Evolutionary conservation across 2,329 filamentous ascomycete species (phyloP).

Genomic region (Beauveria bassiana): DNA sequence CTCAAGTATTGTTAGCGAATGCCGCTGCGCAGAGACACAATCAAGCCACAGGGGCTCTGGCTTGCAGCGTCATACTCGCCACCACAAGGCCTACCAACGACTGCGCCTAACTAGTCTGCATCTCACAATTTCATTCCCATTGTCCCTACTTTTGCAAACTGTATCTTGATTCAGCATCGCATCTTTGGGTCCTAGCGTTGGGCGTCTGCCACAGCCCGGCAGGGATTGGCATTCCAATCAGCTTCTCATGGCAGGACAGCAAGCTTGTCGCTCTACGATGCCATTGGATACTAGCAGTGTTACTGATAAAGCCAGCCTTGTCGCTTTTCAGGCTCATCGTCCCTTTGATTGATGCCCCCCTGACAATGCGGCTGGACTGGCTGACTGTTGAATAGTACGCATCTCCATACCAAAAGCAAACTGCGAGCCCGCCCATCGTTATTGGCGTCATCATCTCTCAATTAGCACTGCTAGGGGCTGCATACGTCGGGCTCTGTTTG

Average conservation of each 20-base stretch:
- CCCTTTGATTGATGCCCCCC: no score
- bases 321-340: no score
- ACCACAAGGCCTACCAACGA: neutral
- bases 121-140: neutral
- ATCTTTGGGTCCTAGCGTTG: neutral
- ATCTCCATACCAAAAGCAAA: neutral
- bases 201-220: neutral
- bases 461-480: neutral
- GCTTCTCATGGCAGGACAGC: no score
- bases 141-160: neutral
- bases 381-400: no score
- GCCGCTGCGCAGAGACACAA: neutral
- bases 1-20: neutral
- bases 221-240: neutral
- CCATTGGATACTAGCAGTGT: no score
- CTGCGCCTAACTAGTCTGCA: neutral
- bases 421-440: neutral
- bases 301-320: no score
- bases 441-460: neutral
- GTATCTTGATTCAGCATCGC: neutral
- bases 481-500: neutral
- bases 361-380: neutral
- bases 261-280: no score
- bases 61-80: neutral
- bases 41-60: slow-evolving; percentile 4